Conservation (phyloP, 2,329 filamentous ascomycete species). For the Aspergillus sp. region DNA sequence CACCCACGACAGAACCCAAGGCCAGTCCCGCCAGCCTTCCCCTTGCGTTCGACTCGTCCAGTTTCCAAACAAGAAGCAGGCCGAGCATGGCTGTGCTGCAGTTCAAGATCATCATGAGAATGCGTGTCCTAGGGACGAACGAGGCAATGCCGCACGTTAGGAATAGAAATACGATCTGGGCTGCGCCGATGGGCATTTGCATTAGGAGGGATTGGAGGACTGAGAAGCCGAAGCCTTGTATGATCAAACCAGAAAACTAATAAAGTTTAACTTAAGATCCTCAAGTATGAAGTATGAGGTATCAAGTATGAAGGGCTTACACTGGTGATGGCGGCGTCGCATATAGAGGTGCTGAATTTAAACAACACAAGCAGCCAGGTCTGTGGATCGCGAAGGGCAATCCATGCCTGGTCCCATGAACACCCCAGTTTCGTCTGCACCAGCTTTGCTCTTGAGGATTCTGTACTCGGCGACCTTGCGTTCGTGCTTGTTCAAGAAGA, state of each 20-base stretch:
- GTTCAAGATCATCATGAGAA: slow-evolving; percentile 36
- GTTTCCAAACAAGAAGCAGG: slow-evolving; percentile 34
- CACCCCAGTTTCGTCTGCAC: slow-evolving; percentile 52
- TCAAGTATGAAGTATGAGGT: neutral
- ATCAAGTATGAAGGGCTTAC: too few species aligned
- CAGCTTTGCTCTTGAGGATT: slow-evolving; percentile 52
- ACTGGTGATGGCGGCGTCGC: slow-evolving; percentile 36
- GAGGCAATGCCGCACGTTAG: slow-evolving; percentile 30
- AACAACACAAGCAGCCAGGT: slow-evolving; percentile 36
- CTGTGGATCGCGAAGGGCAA: slow-evolving; percentile 30
- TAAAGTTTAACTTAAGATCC: neutral
- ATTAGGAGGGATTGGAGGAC: slow-evolving; percentile 36
- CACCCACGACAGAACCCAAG: slow-evolving; percentile 32
- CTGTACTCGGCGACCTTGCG: slow-evolving; percentile 52
- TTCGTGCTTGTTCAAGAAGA: slow-evolving; percentile 46
- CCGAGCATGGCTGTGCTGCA: slow-evolving; percentile 29
- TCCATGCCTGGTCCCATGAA: slow-evolving; percentile 45
- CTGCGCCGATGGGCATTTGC: slow-evolving; percentile 37
- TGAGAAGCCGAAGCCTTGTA: slow-evolving; percentile 41
- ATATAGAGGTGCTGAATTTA: slow-evolving; percentile 33
- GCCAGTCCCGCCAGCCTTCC: slow-evolving; percentile 32
- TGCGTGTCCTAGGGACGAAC: slow-evolving; percentile 26
- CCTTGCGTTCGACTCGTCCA: slow-evolving; percentile 24
- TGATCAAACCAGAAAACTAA: slow-evolving; percentile 35
- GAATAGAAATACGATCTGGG: slow-evolving; percentile 35